Base-by-base conservation (phyloP, 257 asterid species). In the Jacaranda mimosifolia region DNA sequence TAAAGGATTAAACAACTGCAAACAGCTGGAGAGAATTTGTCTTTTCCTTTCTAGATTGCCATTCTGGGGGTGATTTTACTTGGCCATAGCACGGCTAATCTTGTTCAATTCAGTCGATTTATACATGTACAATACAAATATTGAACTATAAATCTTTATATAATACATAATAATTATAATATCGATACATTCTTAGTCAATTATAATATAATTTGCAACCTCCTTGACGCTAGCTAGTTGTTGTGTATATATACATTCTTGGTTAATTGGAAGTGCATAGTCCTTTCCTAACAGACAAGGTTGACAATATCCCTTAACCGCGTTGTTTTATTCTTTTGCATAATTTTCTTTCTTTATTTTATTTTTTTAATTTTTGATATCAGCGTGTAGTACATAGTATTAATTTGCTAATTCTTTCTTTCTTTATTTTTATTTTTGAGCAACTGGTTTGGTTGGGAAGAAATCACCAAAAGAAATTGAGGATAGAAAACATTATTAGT, bases 1-100 rank as follows among this genome's bases (percentile, higher is more conserved):
- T 26, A 4, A 2, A 49, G 14, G 5, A 49, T 11, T 26, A 35
- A 69, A 63, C 78, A 70, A 70, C 81, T 76, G 84, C 78, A 70
- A 9, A 81, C 84, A 81, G 84, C 84, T 75, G 78, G 67, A 70
- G 18, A 0, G 6, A 26, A 26, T 6, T 62, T 11, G 42, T 14
- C 17, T 48, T 21, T 60, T 73, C 42, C 13, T 58, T 46, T 35
- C 9, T 63, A 7, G 6, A 75, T 6, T 40, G 14, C 43, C 68
- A 3, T 10, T 57, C 9, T 3, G 15, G 36, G 71, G 55, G 10
- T 9, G 13, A 42, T 40, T 66, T 40, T n/a, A 6, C 14, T 42
- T 2, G 11, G 36, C 3, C 5, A 35, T 60, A 60, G 66, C 42
- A 26, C 42, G 40, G 5, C 63, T 60, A 5, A 60, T 26, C 2